phyloP scores from a whole-genome alignment of 2,329 filamentous ascomycete genomes.

The Talaromyces sp. region DNA sequence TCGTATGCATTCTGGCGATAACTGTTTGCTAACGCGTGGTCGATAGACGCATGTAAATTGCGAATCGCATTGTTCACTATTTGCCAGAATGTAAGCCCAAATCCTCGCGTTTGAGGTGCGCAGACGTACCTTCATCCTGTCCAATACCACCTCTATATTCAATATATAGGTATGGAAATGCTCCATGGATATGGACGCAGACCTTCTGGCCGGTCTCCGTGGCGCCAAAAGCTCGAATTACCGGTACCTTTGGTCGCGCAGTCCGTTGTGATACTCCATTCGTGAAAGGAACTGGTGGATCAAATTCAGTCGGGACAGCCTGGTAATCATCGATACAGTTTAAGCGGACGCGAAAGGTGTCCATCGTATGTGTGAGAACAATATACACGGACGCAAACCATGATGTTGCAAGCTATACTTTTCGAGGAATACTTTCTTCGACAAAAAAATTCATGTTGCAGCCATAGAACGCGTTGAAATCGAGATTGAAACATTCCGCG shows the following conservation, averaged over 20 bases:
- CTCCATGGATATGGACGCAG: slow-evolving; percentile 91
- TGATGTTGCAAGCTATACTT: background rate
- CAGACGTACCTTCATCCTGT: slow-evolving; percentile 61
- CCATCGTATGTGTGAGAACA: slow-evolving; percentile 47
- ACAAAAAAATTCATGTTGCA: background rate
- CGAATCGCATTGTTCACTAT: slow-evolving; percentile 72
- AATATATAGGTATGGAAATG: slow-evolving; percentile 92
- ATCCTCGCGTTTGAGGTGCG: background rate
- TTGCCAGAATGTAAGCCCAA: background rate
- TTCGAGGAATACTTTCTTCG: too few relatives aligned
- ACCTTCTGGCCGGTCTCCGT: slow-evolving; percentile 95
- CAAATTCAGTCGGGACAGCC: slow-evolving; percentile 69
- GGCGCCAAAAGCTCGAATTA: slow-evolving; percentile 85
- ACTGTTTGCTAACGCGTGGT: slow-evolving; percentile 81
- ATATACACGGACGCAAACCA: slow-evolving; percentile 19
- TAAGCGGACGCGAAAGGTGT: slow-evolving; percentile 81
- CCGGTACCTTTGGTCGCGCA: slow-evolving; percentile 70
- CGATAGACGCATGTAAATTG: slow-evolving; percentile 78
- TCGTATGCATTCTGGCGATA: slow-evolving; percentile 73
- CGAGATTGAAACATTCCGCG: background rate
- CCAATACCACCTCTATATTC: slow-evolving; percentile 71
- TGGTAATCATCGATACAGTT: slow-evolving; percentile 98
- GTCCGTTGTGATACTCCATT: slow-evolving; percentile 56
- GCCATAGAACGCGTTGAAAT: background rate
- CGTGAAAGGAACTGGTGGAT: slow-evolving; percentile 70